Evolutionary conservation across 441 rosid genomes (phyloP).

Genomic region (Raphanus hybrid): DNA sequence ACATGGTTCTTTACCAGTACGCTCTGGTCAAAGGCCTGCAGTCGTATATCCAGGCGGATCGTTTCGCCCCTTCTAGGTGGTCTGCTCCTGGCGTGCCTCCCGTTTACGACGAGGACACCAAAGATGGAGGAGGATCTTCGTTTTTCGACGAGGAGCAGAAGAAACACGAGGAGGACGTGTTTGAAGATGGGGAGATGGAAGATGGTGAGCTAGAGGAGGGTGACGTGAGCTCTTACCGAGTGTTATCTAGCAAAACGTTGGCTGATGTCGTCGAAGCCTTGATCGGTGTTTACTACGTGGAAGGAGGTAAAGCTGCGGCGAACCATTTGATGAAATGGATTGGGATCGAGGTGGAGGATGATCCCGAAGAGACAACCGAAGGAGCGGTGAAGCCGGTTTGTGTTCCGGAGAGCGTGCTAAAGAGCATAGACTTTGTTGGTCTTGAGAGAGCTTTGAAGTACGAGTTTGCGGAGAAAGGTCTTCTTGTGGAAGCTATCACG

Average conservation of each 20-base stretch:
- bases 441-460: constrained; percentile 75
- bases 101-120: constrained; percentile 92
- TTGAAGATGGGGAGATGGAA: constrained; percentile 84
- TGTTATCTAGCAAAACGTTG: constrained; percentile 95
- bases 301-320: constrained; percentile 87
- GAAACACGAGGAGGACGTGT: constrained; percentile 46
- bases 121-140: constrained; percentile 83
- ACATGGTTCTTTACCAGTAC: constrained; percentile 88
- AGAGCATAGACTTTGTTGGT: constrained; percentile 80
- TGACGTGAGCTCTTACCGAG: constrained; percentile 94
- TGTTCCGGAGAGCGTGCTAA: constrained; percentile 81
- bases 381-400: constrained; percentile 45
- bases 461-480: constrained; percentile 65
- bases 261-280: constrained; percentile 99
- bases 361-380: constrained; percentile 63
- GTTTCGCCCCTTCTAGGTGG: constrained; percentile 99
- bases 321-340: constrained; percentile 98
- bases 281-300: constrained; percentile 96
- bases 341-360: constrained; percentile 89
- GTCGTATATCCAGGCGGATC: constrained; percentile 97
- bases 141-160: constrained; percentile 70
- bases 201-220: constrained; percentile 90
- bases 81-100: constrained; percentile 99
- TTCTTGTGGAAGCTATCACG: constrained; percentile 91
- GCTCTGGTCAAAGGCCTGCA: constrained; percentile 90